Conservation (phyloP, 768 basidiomycete genomes). For the Mycena albidolilacea region DNA sequence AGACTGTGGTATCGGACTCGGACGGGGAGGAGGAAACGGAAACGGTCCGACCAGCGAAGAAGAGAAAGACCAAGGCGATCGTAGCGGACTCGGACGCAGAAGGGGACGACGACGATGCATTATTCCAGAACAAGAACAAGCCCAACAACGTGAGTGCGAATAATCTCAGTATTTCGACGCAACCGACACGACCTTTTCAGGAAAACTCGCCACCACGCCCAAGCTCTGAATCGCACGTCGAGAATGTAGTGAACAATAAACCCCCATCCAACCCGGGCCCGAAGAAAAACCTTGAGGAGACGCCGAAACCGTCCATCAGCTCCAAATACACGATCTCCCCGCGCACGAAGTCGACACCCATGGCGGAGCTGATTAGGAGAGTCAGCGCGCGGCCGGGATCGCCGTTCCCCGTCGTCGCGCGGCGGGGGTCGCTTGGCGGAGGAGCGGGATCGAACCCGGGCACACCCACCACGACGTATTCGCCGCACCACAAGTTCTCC, state of each 20-base stretch:
- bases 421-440: conserved; percentile 40
- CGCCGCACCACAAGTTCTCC: conserved; percentile 77
- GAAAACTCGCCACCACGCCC: conserved; percentile 24
- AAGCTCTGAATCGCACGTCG: conserved; percentile 32
- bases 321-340: conserved; percentile 65
- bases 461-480: conserved; percentile 61
- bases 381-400: conserved; percentile 79
- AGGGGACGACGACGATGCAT: conserved; percentile 23
- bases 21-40: conserved; percentile 30
- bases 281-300: conserved; percentile 17
- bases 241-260: conserved; percentile 13
- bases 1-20: conserved; percentile 35
- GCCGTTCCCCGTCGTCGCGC: conserved; percentile 58
- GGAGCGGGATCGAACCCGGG: conserved; percentile 26
- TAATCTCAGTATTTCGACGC: neutral
- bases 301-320: conserved; percentile 45
- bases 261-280: conserved; percentile 5
- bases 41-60: conserved; percentile 27
- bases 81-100: conserved; percentile 41
- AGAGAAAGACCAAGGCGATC: conserved; percentile 32
- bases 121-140: conserved; percentile 22
- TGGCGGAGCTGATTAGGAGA: conserved; percentile 83
- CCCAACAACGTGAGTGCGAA: conserved; percentile 21
- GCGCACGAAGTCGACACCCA: conserved; percentile 67
- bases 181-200: conserved; percentile 26